These are phyloP conservation scores for Chlamydomonas eustigma DNA, from an alignment of 139 green algal species.

Conservation along the genomic window DNA sequence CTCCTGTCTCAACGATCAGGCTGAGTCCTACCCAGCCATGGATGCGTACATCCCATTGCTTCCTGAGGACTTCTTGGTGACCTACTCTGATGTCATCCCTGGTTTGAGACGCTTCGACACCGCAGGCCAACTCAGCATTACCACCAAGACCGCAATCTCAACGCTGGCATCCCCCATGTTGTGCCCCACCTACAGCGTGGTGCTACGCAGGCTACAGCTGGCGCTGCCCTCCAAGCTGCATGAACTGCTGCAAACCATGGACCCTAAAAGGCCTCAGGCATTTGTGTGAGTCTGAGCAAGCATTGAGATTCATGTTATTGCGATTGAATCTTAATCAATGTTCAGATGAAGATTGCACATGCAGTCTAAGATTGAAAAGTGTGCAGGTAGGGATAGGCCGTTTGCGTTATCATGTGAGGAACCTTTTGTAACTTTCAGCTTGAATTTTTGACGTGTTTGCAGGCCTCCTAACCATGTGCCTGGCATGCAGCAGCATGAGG, in stretches of 20 bases:
- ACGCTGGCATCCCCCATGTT: conserved; percentile 53
- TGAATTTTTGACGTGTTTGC: no score
- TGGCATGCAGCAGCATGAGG: background rate
- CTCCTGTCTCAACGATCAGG: conserved; percentile 19
- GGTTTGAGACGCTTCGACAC: conserved; percentile 37
- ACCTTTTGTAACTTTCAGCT: no score
- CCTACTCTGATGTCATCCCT: conserved; percentile 38
- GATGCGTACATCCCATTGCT: conserved; percentile 44
- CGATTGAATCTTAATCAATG: no score
- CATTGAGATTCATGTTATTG: no score
- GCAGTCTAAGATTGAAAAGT: no score
- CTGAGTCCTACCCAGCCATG: conserved; percentile 51
- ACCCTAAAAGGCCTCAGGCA: conserved; percentile 1
- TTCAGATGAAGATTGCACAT: no score
- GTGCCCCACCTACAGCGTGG: conserved; percentile 29
- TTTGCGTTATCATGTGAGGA: no score
- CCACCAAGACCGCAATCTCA: conserved; percentile 38
- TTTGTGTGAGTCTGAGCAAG: conserved; percentile 5
- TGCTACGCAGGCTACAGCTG: conserved; percentile 40
- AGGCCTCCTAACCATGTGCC: background rate
- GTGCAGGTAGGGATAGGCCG: no score
- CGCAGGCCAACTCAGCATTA: conserved; percentile 21
- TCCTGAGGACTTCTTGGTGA: conserved; percentile 56
- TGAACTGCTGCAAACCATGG: conserved; percentile 10
- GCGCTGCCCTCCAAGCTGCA: conserved; percentile 35